Evolutionary conservation across 106 monocot genomes (phyloP).

Genomic region (Iris macrosiphon): DNA sequence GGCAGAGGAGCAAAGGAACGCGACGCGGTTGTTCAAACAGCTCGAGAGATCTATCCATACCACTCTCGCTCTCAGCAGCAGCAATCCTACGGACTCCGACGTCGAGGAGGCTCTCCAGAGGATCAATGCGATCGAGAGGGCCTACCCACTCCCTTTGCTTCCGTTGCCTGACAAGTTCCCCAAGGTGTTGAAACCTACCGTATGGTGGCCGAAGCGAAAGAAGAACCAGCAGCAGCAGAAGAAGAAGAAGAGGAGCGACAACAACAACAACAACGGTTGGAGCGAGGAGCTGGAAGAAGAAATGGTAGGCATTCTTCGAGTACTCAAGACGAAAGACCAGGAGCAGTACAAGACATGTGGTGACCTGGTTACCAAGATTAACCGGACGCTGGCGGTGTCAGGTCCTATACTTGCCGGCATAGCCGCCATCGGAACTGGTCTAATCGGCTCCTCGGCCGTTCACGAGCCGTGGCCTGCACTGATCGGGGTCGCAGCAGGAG

Average conservation of each 20-base stretch:
- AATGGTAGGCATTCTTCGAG: constrained; percentile 41
- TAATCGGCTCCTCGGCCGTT: neutral
- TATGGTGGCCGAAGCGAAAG: constrained; percentile 60
- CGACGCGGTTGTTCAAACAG: constrained; percentile 56
- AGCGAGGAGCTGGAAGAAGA: constrained; percentile 38
- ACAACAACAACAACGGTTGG: constrained; percentile 33
- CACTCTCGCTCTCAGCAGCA: constrained; percentile 4
- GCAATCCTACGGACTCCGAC: constrained; percentile 16
- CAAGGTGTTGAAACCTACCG: constrained; percentile 41
- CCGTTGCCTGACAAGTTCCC: constrained; percentile 91
- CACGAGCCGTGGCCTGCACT: constrained; percentile 20
- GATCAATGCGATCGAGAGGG: constrained; percentile 66
- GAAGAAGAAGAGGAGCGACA: neutral
- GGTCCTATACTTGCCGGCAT: constrained; percentile 57
- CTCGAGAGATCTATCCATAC: constrained; percentile 48
- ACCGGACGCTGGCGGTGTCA: constrained; percentile 42
- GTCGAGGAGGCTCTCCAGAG: constrained; percentile 47
- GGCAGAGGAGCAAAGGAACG: constrained; percentile 84
- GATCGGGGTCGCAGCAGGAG: constrained; percentile 45
- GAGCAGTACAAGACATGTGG: constrained; percentile 37
- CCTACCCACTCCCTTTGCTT: constrained; percentile 71
- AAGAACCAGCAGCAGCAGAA: neutral
- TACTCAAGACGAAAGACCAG: constrained; percentile 49
- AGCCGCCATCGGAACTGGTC: constrained; percentile 31
- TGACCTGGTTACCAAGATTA: constrained; percentile 31